Percentiles rank a stretch among this genome's conserved stretches.
phyloP scores from a whole-genome alignment of 2,329 filamentous ascomycete species.

The Colletotrichum musicola region DNA sequence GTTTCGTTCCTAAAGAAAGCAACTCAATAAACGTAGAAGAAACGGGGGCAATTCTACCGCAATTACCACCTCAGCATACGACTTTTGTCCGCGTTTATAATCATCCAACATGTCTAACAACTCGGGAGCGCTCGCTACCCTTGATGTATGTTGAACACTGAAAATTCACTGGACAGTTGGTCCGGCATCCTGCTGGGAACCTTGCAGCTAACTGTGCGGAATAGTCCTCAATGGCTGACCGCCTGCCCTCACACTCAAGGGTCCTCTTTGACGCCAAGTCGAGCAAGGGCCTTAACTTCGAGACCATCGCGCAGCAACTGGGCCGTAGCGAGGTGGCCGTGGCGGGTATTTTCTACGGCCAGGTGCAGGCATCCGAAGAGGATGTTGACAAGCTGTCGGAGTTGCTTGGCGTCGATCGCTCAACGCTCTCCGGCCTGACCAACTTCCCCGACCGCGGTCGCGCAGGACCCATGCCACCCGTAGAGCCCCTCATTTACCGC shows the following conservation, averaged over 20 bases:
- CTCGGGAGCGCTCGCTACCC: conserved; percentile 42
- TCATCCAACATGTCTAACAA: conserved; percentile 1
- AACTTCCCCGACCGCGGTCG: conserved; percentile 86
- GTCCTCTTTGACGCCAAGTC: conserved; percentile 88
- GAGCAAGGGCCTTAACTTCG: conserved; percentile 80
- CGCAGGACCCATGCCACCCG: conserved; percentile 84
- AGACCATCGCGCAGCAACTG: conserved; percentile 79
- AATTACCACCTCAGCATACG: background rate
- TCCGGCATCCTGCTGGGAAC: background rate
- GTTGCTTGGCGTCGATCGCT: conserved; percentile 71
- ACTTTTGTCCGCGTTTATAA: background rate
- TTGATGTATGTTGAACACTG: conserved; percentile 51
- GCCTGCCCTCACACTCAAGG: conserved; percentile 77
- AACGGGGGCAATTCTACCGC: no score
- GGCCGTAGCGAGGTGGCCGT: conserved; percentile 86
- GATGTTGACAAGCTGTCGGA: conserved; percentile 75
- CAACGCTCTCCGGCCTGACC: conserved; percentile 71
- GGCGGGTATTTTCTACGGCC: conserved; percentile 92
- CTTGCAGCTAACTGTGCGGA: conserved; percentile 35
- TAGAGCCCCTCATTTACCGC: conserved; percentile 89
- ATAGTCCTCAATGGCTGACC: conserved; percentile 74
- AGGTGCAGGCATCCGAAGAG: conserved; percentile 78
- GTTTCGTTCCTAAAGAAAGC: background rate
- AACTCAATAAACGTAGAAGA: no score
- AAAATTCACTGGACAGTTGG: background rate